Percentiles rank a stretch among this genome's conserved stretches.
phyloP scores from a whole-genome alignment of 169 alveolate species.

The Plasmodium ovale region DNA sequence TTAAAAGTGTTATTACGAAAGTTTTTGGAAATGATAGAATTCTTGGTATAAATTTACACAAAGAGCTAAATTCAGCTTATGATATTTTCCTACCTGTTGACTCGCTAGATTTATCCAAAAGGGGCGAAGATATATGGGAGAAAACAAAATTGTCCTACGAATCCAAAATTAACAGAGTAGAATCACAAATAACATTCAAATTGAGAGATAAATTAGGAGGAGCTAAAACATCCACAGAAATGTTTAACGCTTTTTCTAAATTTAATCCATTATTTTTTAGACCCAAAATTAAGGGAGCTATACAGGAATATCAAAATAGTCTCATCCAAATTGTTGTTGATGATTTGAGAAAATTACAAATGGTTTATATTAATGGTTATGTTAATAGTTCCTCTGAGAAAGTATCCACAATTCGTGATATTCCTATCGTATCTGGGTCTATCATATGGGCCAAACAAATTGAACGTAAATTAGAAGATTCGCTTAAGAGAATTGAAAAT shows the following conservation, averaged over 20 bases:
- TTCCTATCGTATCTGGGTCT: slow-evolving; percentile 95
- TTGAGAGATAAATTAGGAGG: slow-evolving; percentile 96
- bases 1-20: slow-evolving; percentile 90
- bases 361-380: slow-evolving; percentile 91
- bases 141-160: slow-evolving; percentile 92
- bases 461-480: slow-evolving; percentile 88
- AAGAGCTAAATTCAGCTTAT: slow-evolving; percentile 91
- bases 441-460: slow-evolving; percentile 96
- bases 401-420: slow-evolving; percentile 92
- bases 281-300: slow-evolving; percentile 97
- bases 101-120: slow-evolving; percentile 87
- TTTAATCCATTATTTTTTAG: slow-evolving; percentile 96
- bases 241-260: slow-evolving; percentile 95
- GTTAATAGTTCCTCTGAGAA: slow-evolving; percentile 91
- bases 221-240: slow-evolving; percentile 95
- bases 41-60: slow-evolving; percentile 82
- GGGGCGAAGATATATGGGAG: slow-evolving; percentile 90
- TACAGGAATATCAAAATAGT: slow-evolving; percentile 96
- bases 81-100: slow-evolving; percentile 84
- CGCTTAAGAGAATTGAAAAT: slow-evolving; percentile 89
- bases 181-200: slow-evolving; percentile 94
- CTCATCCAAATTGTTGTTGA: slow-evolving; percentile 92
- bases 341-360: slow-evolving; percentile 92
- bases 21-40: slow-evolving; percentile 83
- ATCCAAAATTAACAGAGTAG: slow-evolving; percentile 94